Conservation (phyloP, 1,284 basidiomycete species). For the Ceratobasidium sp. region DNA sequence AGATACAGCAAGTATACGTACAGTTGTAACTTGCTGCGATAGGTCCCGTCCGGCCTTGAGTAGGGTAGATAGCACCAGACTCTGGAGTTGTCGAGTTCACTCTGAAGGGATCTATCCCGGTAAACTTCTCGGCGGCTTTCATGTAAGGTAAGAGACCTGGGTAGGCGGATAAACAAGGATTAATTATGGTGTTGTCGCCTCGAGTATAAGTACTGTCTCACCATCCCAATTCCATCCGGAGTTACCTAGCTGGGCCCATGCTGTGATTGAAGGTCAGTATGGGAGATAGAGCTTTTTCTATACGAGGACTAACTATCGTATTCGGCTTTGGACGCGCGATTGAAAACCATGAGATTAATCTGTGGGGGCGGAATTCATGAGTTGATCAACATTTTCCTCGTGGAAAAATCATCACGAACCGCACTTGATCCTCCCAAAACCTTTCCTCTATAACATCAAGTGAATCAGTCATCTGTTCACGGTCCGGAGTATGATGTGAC, state of each 20-base stretch:
- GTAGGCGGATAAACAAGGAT: neutral
- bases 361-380: neutral
- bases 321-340: slow-evolving; percentile 33
- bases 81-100: slow-evolving; percentile 47
- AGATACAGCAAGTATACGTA: slow-evolving; percentile 48
- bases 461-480: neutral
- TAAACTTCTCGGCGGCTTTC: slow-evolving; percentile 54
- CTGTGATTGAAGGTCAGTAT: slow-evolving; percentile 43
- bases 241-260: slow-evolving; percentile 38
- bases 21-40: slow-evolving; percentile 51
- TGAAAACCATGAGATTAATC: slow-evolving; percentile 35
- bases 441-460: slow-evolving; percentile 16
- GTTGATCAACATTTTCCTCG: neutral
- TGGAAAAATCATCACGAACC: neutral
- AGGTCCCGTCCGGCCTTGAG: slow-evolving; percentile 51
- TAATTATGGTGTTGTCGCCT: neutral
- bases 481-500: neutral
- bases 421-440: slow-evolving; percentile 32
- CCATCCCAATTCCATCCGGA: slow-evolving; percentile 53
- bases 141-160: slow-evolving; percentile 53
- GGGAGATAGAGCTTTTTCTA: slow-evolving; percentile 41
- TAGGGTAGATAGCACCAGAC: slow-evolving; percentile 46
- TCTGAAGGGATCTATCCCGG: slow-evolving; percentile 48
- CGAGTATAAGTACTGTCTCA: neutral
- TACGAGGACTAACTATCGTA: slow-evolving; percentile 15